These are phyloP conservation scores for Aspergillus mulundensis DNA, from an alignment of 495 filamentous ascomycete species.

Conservation along the genomic window DNA sequence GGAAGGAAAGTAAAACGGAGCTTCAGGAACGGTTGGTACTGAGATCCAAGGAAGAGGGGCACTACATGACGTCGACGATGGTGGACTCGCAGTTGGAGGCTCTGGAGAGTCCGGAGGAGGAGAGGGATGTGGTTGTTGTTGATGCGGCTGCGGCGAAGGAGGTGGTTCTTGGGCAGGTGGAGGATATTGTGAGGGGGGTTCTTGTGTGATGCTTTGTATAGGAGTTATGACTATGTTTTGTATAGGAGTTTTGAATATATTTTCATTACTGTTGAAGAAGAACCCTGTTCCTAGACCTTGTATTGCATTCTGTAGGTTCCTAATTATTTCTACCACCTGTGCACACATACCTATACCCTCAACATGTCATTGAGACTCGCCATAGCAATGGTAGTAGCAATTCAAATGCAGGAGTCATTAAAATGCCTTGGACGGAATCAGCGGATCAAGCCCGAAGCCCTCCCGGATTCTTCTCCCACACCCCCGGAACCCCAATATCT, in stretches of 20 bases:
- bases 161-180: conserved; percentile 15
- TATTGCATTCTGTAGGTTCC: too few species aligned
- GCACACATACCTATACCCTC: too few species aligned
- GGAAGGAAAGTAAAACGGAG: conserved; percentile 2
- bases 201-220: neutral
- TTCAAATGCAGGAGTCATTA: too few species aligned
- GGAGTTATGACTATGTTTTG: neutral
- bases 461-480: neutral
- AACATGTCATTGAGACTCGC: too few species aligned
- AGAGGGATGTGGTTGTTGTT: conserved; percentile 17
- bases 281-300: too few species aligned
- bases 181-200: conserved; percentile 4
- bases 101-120: conserved; percentile 16
- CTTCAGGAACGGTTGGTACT: conserved; percentile 13
- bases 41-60: conserved; percentile 14
- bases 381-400: too few species aligned
- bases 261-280: neutral
- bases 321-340: too few species aligned
- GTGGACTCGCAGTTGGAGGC: conserved; percentile 24
- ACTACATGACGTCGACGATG: conserved; percentile 26
- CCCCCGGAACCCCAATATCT: too few species aligned
- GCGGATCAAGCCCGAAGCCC: too few species aligned
- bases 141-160: conserved; percentile 15
- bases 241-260: neutral
- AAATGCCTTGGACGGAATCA: too few species aligned